Percentiles rank a stretch among this genome's conserved stretches.
Conservation (phyloP, 2,329 filamentous ascomycete species). For the Epichloe uncinata region DNA sequence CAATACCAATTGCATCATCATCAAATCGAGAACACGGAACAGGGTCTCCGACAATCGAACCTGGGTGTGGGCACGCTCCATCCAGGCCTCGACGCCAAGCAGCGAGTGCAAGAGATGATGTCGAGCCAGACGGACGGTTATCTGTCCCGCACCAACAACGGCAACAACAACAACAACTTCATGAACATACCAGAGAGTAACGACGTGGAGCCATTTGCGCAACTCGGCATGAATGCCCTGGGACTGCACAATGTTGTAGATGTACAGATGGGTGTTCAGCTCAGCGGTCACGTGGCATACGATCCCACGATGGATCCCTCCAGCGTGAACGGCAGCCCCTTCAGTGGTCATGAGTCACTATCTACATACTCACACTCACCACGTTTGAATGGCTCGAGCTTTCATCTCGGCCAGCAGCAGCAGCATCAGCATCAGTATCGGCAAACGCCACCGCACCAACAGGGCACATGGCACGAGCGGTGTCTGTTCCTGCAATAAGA, state of each 20-base stretch:
- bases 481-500: too few relatives aligned
- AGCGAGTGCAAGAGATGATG: conserved; percentile 14
- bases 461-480: too few relatives aligned
- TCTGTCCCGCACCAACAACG: conserved; percentile 5
- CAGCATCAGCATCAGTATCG: too few relatives aligned
- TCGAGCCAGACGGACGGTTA: conserved; percentile 13
- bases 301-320: conserved; percentile 19
- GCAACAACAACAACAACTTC: conserved; percentile 38
- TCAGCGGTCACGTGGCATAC: conserved; percentile 12
- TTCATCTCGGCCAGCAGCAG: too few relatives aligned
- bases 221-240: conserved; percentile 16
- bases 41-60: conserved; percentile 13
- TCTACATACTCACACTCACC: conserved; percentile 24
- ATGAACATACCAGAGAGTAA: conserved; percentile 13
- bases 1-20: conserved; percentile 13
- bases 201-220: conserved; percentile 19
- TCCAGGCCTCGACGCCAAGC: conserved; percentile 12
- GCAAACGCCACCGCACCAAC: too few relatives aligned
- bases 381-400: too few relatives aligned
- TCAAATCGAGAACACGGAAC: conserved; percentile 16
- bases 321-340: conserved; percentile 22
- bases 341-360: conserved; percentile 22
- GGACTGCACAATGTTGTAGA: conserved; percentile 17
- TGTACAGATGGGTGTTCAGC: conserved; percentile 14
- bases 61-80: conserved; percentile 15